Conservation (phyloP, 495 filamentous ascomycete species). For the Xylona heveae region DNA sequence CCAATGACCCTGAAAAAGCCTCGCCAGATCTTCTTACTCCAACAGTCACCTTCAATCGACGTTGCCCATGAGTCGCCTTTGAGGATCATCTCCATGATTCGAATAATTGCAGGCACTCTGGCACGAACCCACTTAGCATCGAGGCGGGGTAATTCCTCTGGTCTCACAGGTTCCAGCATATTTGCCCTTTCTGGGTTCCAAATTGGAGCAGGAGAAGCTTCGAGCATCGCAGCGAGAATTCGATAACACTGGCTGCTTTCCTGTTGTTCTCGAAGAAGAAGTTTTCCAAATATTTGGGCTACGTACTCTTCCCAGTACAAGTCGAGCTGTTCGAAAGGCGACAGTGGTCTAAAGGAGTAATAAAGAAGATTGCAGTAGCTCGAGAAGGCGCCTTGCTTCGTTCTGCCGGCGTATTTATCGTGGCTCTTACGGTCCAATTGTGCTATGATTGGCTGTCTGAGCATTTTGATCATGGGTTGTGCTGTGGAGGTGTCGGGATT, state of each 20-base stretch:
- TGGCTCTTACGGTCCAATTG: conserved; percentile 45
- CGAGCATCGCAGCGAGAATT: no score
- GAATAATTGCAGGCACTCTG: conserved; percentile 36
- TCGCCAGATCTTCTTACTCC: conserved; percentile 41
- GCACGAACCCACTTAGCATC: conserved; percentile 79
- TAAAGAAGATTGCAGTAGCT: conserved; percentile 68
- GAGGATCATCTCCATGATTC: conserved; percentile 41
- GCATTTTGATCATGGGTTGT: conserved; percentile 34
- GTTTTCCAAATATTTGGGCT: conserved; percentile 18
- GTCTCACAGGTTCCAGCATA: conserved; percentile 29
- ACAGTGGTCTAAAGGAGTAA: conserved; percentile 58
- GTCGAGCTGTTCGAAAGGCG: conserved; percentile 38
- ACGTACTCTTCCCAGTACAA: conserved; percentile 64
- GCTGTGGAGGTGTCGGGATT: conserved; percentile 38
- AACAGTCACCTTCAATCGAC: conserved; percentile 17
- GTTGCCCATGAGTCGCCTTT: conserved; percentile 29
- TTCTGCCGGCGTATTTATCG: conserved; percentile 28
- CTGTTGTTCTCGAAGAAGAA: no score
- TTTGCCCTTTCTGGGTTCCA: conserved; percentile 30
- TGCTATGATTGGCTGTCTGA: conserved; percentile 44
- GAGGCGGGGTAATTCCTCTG: conserved; percentile 54
- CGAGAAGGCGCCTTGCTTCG: conserved; percentile 37
- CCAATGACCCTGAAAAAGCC: conserved; percentile 46
- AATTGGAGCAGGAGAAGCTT: background rate
- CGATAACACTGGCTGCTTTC: no score